Evolutionary conservation across 23 red algal species (phyloP).

Genomic region (Gracilaria caudata): DNA sequence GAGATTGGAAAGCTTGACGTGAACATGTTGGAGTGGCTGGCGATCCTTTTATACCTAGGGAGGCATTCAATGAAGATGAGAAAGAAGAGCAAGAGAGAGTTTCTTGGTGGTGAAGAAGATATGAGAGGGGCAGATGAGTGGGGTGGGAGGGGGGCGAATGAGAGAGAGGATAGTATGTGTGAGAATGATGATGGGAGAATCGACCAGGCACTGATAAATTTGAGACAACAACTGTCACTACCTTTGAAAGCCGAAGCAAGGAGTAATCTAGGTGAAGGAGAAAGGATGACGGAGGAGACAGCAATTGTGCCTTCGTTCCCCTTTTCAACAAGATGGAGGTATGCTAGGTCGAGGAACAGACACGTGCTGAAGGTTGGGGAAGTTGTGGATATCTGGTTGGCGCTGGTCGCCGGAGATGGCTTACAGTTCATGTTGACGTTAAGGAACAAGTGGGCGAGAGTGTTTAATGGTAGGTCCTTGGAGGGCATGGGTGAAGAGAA

Average conservation of each 20-base stretch:
- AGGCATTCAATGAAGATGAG: neutral
- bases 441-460: conserved; percentile 1
- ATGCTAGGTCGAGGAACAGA: neutral
- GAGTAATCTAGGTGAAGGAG: neutral
- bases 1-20: neutral
- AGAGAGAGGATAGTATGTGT: neutral
- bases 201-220: conserved; percentile 1
- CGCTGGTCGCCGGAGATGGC: conserved; percentile 12
- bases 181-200: neutral
- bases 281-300: neutral
- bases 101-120: neutral
- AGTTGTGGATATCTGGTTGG: neutral
- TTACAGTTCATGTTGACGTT: neutral
- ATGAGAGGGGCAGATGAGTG: too few species aligned
- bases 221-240: neutral
- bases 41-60: neutral
- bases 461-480: neutral
- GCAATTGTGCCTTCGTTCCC: neutral
- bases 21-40: neutral
- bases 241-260: neutral
- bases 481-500: neutral
- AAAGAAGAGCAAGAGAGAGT: neutral
- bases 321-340: neutral
- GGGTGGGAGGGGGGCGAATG: neutral
- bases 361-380: conserved; percentile 1